Base-by-base conservation (phyloP, 2,329 filamentous ascomycete species). In the Talaromyces sp. region DNA sequence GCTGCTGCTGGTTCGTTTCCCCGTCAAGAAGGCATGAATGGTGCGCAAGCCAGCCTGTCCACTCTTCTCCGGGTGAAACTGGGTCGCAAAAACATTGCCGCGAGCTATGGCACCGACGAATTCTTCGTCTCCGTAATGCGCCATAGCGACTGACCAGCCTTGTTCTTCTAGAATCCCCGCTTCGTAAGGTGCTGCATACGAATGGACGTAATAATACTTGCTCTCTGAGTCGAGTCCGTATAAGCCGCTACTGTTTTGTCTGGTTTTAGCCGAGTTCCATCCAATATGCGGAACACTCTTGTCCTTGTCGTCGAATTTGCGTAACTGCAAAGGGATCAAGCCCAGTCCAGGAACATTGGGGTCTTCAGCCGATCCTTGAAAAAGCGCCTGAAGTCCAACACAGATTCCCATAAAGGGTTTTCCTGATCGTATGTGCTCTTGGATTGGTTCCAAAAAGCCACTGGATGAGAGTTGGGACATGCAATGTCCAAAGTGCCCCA, bases 201-300 rank as follows among this genome's bases (percentile, higher is more conserved):
- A 93, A 81, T 99, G 95, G 60, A 99, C 93, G 72, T 99, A 99
- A 79, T 99, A 99, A 81, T 99, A 99, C 76, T 98, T 99, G 71
- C 90, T 96, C 58, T 83, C 82, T 0, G 90, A 87, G 29, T 84
- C 81, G 58, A 99, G 78, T 60, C 89, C 92, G 74, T 93, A 97
- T 61, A 98, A 84, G 66, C 81, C 84, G 64, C 84, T 71, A 10
- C 72, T 73, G 61, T 71, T 76, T 63, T 58, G 73, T 66, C 63
- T 75, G 68, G 64, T 76, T 68, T 87, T 88, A 51, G 96, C 95
- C 67, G 88, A 92, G 77, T 99, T 99, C 95, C 95, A 99, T 59
- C 95, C 95, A 74, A 99, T 99, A 78, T 99, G 96, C 43, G 95
- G 95, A n/a, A 99, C 96, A 41, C 92, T 88, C 78, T 98, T 98